These are phyloP conservation scores for Aspergillus ostianus DNA, from an alignment of 495 filamentous ascomycete species.

Conservation along the genomic window DNA sequence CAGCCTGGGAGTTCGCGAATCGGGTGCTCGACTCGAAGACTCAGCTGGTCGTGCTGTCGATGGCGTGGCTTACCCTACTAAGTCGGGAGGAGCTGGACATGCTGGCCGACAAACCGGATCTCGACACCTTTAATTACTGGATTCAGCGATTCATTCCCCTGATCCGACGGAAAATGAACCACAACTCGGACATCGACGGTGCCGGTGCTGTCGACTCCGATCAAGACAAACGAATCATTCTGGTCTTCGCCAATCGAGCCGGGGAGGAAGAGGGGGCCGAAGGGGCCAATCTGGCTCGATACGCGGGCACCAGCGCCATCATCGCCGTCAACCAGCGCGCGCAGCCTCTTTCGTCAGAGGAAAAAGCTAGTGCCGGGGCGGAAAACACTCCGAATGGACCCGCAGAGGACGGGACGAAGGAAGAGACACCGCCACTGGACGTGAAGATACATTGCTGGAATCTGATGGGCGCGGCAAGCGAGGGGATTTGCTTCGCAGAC, in stretches of 20 bases:
- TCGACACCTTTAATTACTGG: constrained; percentile 88
- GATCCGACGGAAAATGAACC: constrained; percentile 49
- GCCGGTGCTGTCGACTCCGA: constrained; percentile 14
- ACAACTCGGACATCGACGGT: constrained; percentile 27
- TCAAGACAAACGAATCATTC: constrained; percentile 56
- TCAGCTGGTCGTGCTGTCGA: constrained; percentile 74
- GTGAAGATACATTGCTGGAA: constrained; percentile 48
- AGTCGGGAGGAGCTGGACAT: constrained; percentile 45
- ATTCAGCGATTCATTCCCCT: constrained; percentile 77
- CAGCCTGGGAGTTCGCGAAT: constrained; percentile 81
- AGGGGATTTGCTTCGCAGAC: constrained; percentile 51
- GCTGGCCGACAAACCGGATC: constrained; percentile 60
- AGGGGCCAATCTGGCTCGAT: constrained; percentile 44
- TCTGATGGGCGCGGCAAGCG: constrained; percentile 43
- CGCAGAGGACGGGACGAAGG: constrained; percentile 17
- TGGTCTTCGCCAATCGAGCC: constrained; percentile 80
- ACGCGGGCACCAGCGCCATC: constrained; percentile 85
- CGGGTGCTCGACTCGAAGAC: constrained; percentile 64
- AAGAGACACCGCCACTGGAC: constrained; percentile 26
- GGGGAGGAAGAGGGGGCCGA: constrained; percentile 64
- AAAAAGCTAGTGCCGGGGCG: constrained; percentile 29
- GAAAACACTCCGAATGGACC: constrained; percentile 29
- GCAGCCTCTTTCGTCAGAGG: constrained; percentile 1
- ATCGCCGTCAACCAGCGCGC: constrained; percentile 61
- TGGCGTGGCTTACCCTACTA: constrained; percentile 79